These are phyloP conservation scores for Phaffia tasmanica DNA, from an alignment of 768 basidiomycete genomes.

Conservation along the genomic window DNA sequence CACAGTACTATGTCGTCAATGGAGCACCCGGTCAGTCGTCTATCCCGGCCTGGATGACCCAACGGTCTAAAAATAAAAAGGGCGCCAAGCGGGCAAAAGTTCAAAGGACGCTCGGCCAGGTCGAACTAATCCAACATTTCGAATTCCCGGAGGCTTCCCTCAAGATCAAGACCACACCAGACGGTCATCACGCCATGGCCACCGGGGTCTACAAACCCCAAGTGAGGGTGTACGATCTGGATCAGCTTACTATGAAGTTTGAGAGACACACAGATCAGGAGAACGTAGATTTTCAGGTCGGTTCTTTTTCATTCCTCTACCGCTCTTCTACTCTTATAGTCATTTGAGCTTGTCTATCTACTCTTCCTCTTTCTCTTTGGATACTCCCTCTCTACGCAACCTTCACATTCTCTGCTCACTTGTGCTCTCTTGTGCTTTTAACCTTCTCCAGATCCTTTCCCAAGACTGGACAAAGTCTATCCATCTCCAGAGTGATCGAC, in stretches of 20 bases:
- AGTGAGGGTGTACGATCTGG: constrained; percentile 88
- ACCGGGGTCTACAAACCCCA: constrained; percentile 98
- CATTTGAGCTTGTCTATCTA: background rate
- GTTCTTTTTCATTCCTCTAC: constrained; percentile 44
- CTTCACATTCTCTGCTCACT: background rate
- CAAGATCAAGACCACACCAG: constrained; percentile 74
- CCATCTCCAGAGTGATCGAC: constrained; percentile 91
- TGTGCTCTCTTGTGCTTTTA: background rate
- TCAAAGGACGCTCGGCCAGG: constrained; percentile 44
- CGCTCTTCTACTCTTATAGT: background rate
- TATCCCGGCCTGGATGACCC: constrained; percentile 25
- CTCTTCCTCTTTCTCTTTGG: constrained; percentile 1
- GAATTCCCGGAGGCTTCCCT: constrained; percentile 96
- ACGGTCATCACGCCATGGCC: constrained; percentile 83
- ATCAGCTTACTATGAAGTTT: constrained; percentile 84
- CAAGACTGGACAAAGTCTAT: constrained; percentile 99
- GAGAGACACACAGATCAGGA: constrained; percentile 92
- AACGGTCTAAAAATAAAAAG: constrained; percentile 25
- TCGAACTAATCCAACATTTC: constrained; percentile 89
- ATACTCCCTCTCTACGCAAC: background rate
- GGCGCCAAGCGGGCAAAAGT: constrained; percentile 24
- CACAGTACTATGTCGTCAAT: constrained; percentile 19
- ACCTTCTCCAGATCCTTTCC: constrained; percentile 59
- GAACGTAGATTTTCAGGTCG: constrained; percentile 94
- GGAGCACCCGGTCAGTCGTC: constrained; percentile 24